A percentile compares a stretch with the other conserved stretches of the same genome.
Evolutionary conservation across 2,329 filamentous ascomycete species (phyloP).

Genomic region (Fusarium concolor): DNA sequence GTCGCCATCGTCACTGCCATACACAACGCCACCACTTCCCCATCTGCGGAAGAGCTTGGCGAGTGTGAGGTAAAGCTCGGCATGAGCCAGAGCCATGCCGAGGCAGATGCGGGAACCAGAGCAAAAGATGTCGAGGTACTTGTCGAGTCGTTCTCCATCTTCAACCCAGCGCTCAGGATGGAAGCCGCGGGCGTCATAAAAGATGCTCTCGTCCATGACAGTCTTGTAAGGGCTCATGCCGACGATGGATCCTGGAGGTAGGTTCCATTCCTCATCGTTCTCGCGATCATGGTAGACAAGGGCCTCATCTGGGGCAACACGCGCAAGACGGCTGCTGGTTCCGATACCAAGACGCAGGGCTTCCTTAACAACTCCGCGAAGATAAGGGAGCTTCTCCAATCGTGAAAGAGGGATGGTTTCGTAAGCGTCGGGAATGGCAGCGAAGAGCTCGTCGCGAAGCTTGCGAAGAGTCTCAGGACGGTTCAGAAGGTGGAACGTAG

Average conservation of each 20-base stretch:
- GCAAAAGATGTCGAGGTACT: constrained; percentile 51
- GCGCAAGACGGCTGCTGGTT: constrained; percentile 60
- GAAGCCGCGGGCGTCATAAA: constrained; percentile 50
- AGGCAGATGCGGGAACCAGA: constrained; percentile 52
- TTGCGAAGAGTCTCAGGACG: constrained; percentile 47
- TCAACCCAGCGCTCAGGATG: constrained; percentile 53
- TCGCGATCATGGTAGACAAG: constrained; percentile 47
- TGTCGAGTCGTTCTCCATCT: constrained; percentile 49
- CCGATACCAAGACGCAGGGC: constrained; percentile 61
- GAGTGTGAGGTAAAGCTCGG: constrained; percentile 54
- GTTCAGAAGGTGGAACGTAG: constrained; percentile 52
- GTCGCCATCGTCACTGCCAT: constrained; percentile 49
- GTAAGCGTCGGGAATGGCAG: constrained; percentile 49
- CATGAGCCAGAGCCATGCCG: constrained; percentile 54
- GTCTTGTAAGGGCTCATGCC: constrained; percentile 55
- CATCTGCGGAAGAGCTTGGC: constrained; percentile 54
- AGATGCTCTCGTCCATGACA: constrained; percentile 51
- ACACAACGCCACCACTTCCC: constrained; percentile 51
- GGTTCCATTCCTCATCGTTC: constrained; percentile 45
- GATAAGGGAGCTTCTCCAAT: constrained; percentile 56
- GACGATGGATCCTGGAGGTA: constrained; percentile 51
- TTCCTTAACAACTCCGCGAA: constrained; percentile 64
- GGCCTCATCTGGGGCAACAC: constrained; percentile 57
- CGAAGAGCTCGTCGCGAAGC: constrained; percentile 53
- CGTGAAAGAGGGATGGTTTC: constrained; percentile 45